Base-by-base conservation (phyloP, 169 alveolate species). In the Theileria luwenshuni region DNA sequence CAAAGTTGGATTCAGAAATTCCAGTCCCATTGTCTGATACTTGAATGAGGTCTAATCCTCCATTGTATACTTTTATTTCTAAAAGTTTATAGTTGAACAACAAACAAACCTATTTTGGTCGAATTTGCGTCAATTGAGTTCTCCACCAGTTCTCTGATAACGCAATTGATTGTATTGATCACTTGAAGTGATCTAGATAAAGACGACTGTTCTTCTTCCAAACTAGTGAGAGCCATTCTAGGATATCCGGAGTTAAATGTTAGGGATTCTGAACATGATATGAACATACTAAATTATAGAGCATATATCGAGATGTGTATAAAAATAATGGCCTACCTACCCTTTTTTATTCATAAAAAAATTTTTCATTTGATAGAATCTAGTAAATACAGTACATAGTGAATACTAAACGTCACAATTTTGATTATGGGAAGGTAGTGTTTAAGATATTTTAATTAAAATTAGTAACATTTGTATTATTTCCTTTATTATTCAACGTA, bases 21-120 rank as follows among this genome's bases (percentile, higher is more conserved):
- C 99, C 99, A 17, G 58, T 47, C 3, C 98, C 99, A 76, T 96
- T 92, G 85, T 96, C 99, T 3, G 77, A 64, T 13, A 96, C 98
- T 74, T 94, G 96, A 42, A 96, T 90, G 12, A 95, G 86, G 10
- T 91, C 93, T 10, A 90, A 58, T 8, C 99, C 99, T 68, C 83
- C 76, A 61, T 95, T 95, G 25, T 85, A 74, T 42, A 96, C 76
- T 35, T 90, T 90, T 21, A 96, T 86, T 35, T 91, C 97, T 86
- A 79, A 25, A 19, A 27, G n/a, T 58, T 74, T 7, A 30, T 65
- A 0, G 6, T 25, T 3, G 30, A 25, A 33, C 41, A 35, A 0
- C 3, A 0, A 3, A 56, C 76, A 17, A 35, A 74, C 94, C 83
- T 30, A 96, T 93, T 19, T 83, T 83, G 8, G 92, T 92, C 2